These are phyloP conservation scores for Dryadomyces quercus-mongolicae DNA, from an alignment of 2,329 filamentous ascomycete genomes.

Conservation along the genomic window DNA sequence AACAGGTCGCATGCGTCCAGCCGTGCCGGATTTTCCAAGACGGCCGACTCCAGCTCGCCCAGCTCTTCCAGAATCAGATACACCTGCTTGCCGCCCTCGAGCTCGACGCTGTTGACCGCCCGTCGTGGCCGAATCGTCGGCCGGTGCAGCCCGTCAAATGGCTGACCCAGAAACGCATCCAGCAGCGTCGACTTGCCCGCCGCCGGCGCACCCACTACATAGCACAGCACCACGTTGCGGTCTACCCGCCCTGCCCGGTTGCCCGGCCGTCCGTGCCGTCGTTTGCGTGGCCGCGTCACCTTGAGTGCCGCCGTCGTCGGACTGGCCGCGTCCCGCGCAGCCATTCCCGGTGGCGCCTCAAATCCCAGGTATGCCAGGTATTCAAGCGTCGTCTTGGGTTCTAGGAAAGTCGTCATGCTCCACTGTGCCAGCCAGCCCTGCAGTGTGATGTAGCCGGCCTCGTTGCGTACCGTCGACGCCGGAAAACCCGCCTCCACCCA, in stretches of 20 bases:
- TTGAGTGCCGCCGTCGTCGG: constrained; percentile 63
- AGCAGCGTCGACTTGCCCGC: constrained; percentile 88
- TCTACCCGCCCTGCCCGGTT: constrained; percentile 79
- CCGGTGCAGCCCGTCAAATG: constrained; percentile 72
- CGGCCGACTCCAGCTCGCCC: constrained; percentile 87
- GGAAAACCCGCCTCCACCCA: constrained; percentile 89
- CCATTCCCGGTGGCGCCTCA: constrained; percentile 51
- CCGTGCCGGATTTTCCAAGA: constrained; percentile 82
- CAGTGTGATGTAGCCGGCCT: constrained; percentile 86
- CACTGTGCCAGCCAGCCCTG: constrained; percentile 98
- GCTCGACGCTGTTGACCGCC: constrained; percentile 90
- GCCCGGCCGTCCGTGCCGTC: constrained; percentile 52
- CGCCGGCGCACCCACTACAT: constrained; percentile 73
- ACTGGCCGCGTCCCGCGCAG: constrained; percentile 29
- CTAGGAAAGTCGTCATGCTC: constrained; percentile 98
- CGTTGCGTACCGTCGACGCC: constrained; percentile 86
- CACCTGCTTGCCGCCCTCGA: constrained; percentile 91
- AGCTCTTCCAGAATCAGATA: constrained; percentile 94
- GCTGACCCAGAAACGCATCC: constrained; percentile 80
- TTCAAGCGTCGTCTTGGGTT: constrained; percentile 87
- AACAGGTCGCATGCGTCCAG: constrained; percentile 88
- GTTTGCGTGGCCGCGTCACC: constrained; percentile 82
- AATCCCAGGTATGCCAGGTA: constrained; percentile 96
- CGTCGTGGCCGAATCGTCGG: constrained; percentile 92
- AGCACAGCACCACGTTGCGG: constrained; percentile 87